A percentile compares a stretch with the other conserved stretches of the same genome.
Conservation (phyloP, 192 early-diverging fungal species). For the Backusella liffmaniae region DNA sequence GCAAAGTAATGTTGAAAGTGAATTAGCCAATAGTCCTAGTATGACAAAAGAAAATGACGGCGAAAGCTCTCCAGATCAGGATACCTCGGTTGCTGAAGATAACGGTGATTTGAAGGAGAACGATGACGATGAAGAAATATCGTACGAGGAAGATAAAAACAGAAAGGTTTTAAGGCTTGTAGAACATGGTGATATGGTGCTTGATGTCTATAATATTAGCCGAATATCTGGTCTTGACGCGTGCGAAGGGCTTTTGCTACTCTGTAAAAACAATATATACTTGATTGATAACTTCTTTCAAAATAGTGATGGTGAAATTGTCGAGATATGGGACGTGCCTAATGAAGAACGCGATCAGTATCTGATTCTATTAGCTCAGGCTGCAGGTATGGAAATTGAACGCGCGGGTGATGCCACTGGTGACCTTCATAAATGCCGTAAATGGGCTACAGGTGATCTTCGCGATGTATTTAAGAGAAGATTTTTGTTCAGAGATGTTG, state of each 20-base stretch:
- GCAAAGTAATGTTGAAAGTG: slow-evolving; percentile 4
- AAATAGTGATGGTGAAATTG: slow-evolving; percentile 58
- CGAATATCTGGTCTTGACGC: slow-evolving; percentile 67
- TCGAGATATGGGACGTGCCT: slow-evolving; percentile 68
- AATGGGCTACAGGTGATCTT: slow-evolving; percentile 58
- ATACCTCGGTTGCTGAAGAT: slow-evolving; percentile 7
- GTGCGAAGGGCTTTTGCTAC: slow-evolving; percentile 61
- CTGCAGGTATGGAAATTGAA: slow-evolving; percentile 40
- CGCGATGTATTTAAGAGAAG: slow-evolving; percentile 61
- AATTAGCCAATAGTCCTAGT: slow-evolving; percentile 7
- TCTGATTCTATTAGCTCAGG: slow-evolving; percentile 50
- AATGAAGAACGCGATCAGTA: slow-evolving; percentile 58
- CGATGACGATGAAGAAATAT: slow-evolving; percentile 40
- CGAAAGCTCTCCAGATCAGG: neutral
- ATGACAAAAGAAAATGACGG: neutral
- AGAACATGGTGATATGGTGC: slow-evolving; percentile 63
- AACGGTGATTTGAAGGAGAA: slow-evolving; percentile 12
- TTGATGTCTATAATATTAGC: slow-evolving; percentile 69
- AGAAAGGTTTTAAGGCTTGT: slow-evolving; percentile 66
- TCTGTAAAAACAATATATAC: slow-evolving; percentile 71
- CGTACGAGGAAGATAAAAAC: slow-evolving; percentile 68
- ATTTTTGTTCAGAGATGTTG: slow-evolving; percentile 67
- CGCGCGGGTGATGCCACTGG: slow-evolving; percentile 29
- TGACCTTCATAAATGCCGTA: slow-evolving; percentile 47
- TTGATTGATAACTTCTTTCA: slow-evolving; percentile 71